phyloP scores from a whole-genome alignment of 2,329 filamentous ascomycete species.

The Penicillium corylophilum region DNA sequence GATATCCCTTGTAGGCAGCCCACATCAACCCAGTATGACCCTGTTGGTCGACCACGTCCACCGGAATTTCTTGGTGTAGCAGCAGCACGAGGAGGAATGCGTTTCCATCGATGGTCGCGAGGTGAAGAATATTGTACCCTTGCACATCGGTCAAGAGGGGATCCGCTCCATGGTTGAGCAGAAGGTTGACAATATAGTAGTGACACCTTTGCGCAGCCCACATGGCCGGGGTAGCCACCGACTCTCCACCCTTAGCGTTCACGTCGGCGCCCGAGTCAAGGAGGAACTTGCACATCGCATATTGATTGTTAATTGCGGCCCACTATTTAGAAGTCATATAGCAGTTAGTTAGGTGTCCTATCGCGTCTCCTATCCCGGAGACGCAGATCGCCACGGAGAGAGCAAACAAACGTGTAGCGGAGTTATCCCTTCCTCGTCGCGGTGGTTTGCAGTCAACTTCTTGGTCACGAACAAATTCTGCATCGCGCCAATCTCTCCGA shows the following conservation, averaged over 20 bases:
- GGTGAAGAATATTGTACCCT: slow-evolving; percentile 96
- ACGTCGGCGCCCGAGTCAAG: slow-evolving; percentile 83
- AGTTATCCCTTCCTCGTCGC: slow-evolving; percentile 90
- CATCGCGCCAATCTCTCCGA: slow-evolving; percentile 83
- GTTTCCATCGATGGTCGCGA: slow-evolving; percentile 96
- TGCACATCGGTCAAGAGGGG: slow-evolving; percentile 89
- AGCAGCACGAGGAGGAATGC: slow-evolving; percentile 84
- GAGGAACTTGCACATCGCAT: slow-evolving; percentile 94
- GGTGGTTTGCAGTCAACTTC: slow-evolving; percentile 77
- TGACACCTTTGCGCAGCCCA: slow-evolving; percentile 97
- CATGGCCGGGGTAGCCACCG: slow-evolving; percentile 86
- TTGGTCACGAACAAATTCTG: slow-evolving; percentile 84
- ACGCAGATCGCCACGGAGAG: not conserved
- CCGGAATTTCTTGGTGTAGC: slow-evolving; percentile 90
- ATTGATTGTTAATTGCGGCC: slow-evolving; percentile 99
- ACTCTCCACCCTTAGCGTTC: slow-evolving; percentile 94
- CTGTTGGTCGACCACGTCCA: slow-evolving; percentile 84
- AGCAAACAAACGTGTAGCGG: slow-evolving; percentile 75
- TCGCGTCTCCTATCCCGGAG: not conserved
- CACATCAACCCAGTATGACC: slow-evolving; percentile 97
- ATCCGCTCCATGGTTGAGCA: slow-evolving; percentile 88
- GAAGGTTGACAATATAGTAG: slow-evolving; percentile 92
- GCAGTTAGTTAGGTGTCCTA: not conserved
- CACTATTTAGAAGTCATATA: slow-evolving; percentile 58
- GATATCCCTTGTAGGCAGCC: slow-evolving; percentile 97